A percentile compares a stretch with the other conserved stretches of the same genome.
These are phyloP conservation scores for Pythium brachiatum DNA, from an alignment of 352 stramenopile genomes.

Conservation along the genomic window DNA sequence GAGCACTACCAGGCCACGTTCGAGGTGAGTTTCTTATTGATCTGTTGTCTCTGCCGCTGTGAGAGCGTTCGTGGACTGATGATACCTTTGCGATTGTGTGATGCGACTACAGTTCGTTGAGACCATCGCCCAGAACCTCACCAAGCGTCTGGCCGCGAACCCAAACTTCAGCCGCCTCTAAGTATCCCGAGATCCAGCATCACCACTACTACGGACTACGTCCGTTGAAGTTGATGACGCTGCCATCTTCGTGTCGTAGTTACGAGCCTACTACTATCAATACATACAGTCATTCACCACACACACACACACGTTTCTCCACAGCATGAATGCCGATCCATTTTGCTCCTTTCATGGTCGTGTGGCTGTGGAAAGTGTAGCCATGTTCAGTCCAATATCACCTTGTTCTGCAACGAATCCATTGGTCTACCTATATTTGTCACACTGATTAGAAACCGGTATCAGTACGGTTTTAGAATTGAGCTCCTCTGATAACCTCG, in stretches of 20 bases:
- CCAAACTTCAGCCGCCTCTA: constrained; percentile 38
- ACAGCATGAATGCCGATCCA: too few species aligned
- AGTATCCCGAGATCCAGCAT: too few species aligned
- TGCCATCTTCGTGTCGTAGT: not conserved
- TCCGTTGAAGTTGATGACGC: not conserved
- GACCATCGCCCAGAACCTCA: constrained; percentile 50
- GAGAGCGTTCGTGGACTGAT: not conserved
- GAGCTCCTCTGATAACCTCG: not conserved
- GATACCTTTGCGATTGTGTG: not conserved
- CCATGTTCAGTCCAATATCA: not conserved
- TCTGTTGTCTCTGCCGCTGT: not conserved
- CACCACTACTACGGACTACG: too few species aligned
- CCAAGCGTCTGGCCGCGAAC: constrained; percentile 32
- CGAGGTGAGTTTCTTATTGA: constrained; percentile 20
- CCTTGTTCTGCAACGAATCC: not conserved
- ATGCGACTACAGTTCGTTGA: constrained; percentile 41
- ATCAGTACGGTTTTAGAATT: not conserved
- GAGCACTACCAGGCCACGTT: constrained; percentile 86
- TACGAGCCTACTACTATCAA: not conserved
- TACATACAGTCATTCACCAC: not conserved
- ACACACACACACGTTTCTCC: not conserved
- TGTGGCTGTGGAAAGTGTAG: too few species aligned
- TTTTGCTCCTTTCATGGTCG: too few species aligned
- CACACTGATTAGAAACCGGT: not conserved
- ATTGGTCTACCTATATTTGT: not conserved